Evolutionary conservation across 129 eudicot species (phyloP), one percentile per base, ranked within the genome.

Genomic region (Chrysanthemum makinoi): DNA sequence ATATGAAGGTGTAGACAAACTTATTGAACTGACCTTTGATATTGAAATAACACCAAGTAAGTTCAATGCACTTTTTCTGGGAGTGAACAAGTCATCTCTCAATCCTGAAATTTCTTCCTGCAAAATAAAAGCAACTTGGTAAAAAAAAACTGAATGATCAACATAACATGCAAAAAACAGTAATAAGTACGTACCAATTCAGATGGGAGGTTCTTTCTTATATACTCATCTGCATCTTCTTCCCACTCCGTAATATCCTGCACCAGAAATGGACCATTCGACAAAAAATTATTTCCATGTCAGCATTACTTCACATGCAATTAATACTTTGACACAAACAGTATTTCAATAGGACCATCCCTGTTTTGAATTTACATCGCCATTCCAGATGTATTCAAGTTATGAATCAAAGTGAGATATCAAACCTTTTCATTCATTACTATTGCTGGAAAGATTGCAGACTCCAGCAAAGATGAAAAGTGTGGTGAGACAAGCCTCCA

Each of bases 401-500:
- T 48, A 44, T 24, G 14, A 66, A 66, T 67, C 60, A 65, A 73
- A 47, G 62, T 17, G 54, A 19, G 18, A 64, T 17, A 46, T 16
- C 80, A 53, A 48, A 86, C 91, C 96, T 86, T 88, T 72, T 82
- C 86, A 75, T 88, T 88, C 84, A 86, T 71, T 60, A 81, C 72
- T 48, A 88, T 65, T 64, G 96, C 87, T 68, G 87, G 96, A 46
- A 88, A 81, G 63, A 88, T 83, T 47, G 91, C 96, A 55, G 82
- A 73, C 72, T 86, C 81, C 56, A 88, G 66, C 70, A 88, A 81
- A 72, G 96, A 79, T 56, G 96, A 83, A 77, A 88, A 88, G 76
- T 88, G 96, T 26, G 96, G 87, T 6, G 96, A 88, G 68, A 88
- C 89, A 72, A 88, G 86, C 79, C 87, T 84, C 96, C 96, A 88